A percentile compares a stretch with the other conserved stretches of the same genome.
phyloP scores from a whole-genome alignment of 2,329 filamentous ascomycete species.

The Xylariaceae sp. region DNA sequence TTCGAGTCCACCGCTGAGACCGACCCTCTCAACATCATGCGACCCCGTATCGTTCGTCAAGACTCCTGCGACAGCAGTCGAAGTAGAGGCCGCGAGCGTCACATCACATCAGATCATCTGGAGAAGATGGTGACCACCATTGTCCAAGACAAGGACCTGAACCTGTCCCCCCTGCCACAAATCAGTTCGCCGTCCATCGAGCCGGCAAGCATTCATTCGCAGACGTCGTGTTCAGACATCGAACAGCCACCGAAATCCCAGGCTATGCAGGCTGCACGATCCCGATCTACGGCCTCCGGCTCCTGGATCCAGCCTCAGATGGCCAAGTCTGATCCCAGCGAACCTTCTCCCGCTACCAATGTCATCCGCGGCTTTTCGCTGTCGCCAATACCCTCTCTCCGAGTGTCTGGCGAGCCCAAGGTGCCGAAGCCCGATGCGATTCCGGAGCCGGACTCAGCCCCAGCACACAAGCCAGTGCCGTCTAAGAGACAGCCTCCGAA shows the following conservation, averaged over 20 bases:
- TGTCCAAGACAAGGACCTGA: conserved; percentile 73
- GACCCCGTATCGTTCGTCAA: conserved; percentile 61
- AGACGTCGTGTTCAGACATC: conserved; percentile 37
- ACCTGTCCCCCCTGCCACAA: conserved; percentile 46
- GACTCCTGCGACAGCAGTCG: conserved; percentile 65
- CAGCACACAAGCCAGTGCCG: conserved; percentile 58
- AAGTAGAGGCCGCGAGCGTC: conserved; percentile 69
- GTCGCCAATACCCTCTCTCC: conserved; percentile 46
- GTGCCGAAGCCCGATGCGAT: conserved; percentile 47
- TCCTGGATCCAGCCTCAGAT: too few species aligned
- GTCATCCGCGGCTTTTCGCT: conserved; percentile 84
- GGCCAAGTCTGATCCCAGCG: conserved; percentile 24
- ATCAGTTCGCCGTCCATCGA: conserved; percentile 29
- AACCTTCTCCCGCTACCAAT: conserved; percentile 39
- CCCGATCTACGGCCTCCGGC: conserved; percentile 21
- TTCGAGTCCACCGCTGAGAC: conserved; percentile 50
- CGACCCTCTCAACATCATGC: conserved; percentile 49
- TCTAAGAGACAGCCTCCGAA: conserved; percentile 53
- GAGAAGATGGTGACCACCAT: conserved; percentile 93
- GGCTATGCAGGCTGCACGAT: conserved; percentile 18
- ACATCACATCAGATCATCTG: conserved; percentile 86
- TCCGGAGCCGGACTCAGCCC: conserved; percentile 51
- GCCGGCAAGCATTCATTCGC: conserved; percentile 39
- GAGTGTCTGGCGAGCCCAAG: conserved; percentile 40
- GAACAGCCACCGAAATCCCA: conserved; percentile 38